phyloP scores from a whole-genome alignment of 805 yeast species.

The Nakazawaea ishiwadae region DNA sequence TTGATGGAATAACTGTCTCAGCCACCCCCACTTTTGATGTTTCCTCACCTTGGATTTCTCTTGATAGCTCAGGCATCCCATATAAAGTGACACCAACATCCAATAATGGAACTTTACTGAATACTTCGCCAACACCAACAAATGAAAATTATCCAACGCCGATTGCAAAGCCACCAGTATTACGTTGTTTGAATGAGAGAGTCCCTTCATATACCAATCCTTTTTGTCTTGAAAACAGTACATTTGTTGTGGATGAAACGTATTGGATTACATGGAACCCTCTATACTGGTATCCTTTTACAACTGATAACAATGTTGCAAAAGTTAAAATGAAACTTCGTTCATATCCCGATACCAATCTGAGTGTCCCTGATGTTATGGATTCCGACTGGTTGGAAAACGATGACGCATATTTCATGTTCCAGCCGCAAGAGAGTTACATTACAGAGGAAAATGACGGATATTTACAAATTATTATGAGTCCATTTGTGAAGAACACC shows the following conservation, averaged over 20 bases:
- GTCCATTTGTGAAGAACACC: neutral
- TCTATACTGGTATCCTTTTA: constrained; percentile 30
- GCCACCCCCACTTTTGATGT: constrained; percentile 15
- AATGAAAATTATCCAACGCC: constrained; percentile 26
- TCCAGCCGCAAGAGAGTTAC: neutral
- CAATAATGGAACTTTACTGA: constrained; percentile 28
- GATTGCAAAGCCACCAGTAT: constrained; percentile 37
- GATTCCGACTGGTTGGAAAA: neutral
- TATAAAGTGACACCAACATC: constrained; percentile 28
- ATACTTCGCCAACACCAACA: constrained; percentile 14
- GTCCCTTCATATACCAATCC: constrained; percentile 33
- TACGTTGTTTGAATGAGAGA: constrained; percentile 37
- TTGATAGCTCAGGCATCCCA: constrained; percentile 31
- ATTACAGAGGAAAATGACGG: neutral
- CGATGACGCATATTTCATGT: neutral
- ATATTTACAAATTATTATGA: neutral
- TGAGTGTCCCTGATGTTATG: neutral
- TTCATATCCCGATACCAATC: neutral
- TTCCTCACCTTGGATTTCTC: constrained; percentile 30
- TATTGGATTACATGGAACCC: constrained; percentile 48
- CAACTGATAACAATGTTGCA: constrained; percentile 28
- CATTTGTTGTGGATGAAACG: constrained; percentile 39
- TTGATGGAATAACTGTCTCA: neutral
- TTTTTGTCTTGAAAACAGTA: constrained; percentile 35
- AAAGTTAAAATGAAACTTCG: constrained; percentile 16